Percentiles rank a stretch among this genome's conserved stretches.
phyloP scores from a whole-genome alignment of 129 eudicot species.

The Apium graveolens region DNA sequence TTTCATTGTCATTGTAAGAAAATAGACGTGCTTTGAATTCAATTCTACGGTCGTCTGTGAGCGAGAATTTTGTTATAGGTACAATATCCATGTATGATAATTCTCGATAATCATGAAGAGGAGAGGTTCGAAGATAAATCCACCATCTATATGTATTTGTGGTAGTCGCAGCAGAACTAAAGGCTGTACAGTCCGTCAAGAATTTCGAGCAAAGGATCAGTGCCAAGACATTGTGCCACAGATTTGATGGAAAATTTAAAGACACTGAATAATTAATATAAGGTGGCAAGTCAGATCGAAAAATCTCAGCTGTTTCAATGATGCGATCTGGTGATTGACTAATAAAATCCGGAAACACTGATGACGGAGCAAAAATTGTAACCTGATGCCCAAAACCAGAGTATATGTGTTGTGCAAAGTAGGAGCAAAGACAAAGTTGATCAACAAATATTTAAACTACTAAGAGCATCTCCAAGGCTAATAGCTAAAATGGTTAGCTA shows the following conservation, averaged over 20 bases:
- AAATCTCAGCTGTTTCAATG: too few relatives aligned
- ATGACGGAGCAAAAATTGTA: too few relatives aligned
- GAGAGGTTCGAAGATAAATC: too few relatives aligned
- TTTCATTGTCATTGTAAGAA: background rate
- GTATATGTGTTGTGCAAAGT: background rate
- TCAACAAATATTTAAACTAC: background rate
- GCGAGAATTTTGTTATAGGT: background rate
- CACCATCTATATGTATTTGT: too few relatives aligned
- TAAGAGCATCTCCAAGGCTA: too few relatives aligned
- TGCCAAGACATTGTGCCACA: background rate
- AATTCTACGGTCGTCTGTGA: background rate
- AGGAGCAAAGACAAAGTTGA: background rate
- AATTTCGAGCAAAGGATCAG: background rate
- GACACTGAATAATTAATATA: background rate
- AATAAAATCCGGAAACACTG: too few relatives aligned
- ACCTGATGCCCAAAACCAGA: too few relatives aligned
- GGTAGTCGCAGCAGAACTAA: background rate
- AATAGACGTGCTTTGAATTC: background rate
- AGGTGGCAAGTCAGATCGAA: fast-evolving
- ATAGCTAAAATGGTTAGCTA: too few relatives aligned
- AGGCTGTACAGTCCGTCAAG: fast-evolving
- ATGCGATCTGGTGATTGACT: background rate
- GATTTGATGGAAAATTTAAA: background rate
- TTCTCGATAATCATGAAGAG: background rate
- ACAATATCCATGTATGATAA: background rate